These are phyloP conservation scores for Cutaneotrichosporon curvatum DNA, from an alignment of 1,284 basidiomycete species.

Conservation along the genomic window DNA sequence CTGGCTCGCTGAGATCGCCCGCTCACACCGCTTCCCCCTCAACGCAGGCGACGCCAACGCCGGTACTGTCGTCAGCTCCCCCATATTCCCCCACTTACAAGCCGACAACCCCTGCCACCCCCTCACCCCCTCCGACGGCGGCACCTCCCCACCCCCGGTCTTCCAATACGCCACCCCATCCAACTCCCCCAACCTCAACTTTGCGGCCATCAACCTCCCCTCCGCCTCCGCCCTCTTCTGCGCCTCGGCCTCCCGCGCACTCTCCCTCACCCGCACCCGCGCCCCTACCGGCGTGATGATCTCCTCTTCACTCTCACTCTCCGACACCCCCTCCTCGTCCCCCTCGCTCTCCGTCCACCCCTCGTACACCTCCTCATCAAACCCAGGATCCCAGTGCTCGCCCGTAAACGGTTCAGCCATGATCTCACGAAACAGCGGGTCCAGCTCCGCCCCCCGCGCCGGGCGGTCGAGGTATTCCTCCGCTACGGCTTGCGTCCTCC, in stretches of 20 bases:
- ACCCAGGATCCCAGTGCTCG: slow-evolving; percentile 24
- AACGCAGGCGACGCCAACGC: slow-evolving; percentile 2
- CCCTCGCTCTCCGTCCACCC: slow-evolving; percentile 34
- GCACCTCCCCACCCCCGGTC: slow-evolving; percentile 13
- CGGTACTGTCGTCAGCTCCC: slow-evolving; percentile 6
- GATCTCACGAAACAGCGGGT: slow-evolving; percentile 33
- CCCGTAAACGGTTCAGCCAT: slow-evolving; percentile 36
- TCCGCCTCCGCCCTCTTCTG: slow-evolving; percentile 10
- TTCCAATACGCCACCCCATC: slow-evolving; percentile 28
- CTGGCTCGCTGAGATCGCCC: slow-evolving; percentile 25
- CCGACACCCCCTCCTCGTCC: not conserved
- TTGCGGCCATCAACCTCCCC: slow-evolving; percentile 12
- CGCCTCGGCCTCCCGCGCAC: slow-evolving; percentile 13
- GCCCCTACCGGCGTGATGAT: slow-evolving; percentile 12
- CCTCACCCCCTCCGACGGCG: slow-evolving; percentile 11
- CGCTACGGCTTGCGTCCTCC: slow-evolving; percentile 23
- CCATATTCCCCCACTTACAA: slow-evolving; percentile 12
- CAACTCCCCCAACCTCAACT: slow-evolving; percentile 15
- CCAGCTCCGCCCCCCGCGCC: slow-evolving; percentile 17
- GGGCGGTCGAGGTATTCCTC: slow-evolving; percentile 20
- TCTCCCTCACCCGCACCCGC: not conserved
- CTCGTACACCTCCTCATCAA: slow-evolving; percentile 32
- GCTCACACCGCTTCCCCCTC: not conserved
- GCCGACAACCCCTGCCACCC: slow-evolving; percentile 32
- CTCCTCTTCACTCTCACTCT: slow-evolving; percentile 17